Evolutionary conservation across 2,329 filamentous ascomycete genomes (phyloP), one percentile per base, ranked within the genome.

Genomic region (Colletotrichum gigasporum): DNA sequence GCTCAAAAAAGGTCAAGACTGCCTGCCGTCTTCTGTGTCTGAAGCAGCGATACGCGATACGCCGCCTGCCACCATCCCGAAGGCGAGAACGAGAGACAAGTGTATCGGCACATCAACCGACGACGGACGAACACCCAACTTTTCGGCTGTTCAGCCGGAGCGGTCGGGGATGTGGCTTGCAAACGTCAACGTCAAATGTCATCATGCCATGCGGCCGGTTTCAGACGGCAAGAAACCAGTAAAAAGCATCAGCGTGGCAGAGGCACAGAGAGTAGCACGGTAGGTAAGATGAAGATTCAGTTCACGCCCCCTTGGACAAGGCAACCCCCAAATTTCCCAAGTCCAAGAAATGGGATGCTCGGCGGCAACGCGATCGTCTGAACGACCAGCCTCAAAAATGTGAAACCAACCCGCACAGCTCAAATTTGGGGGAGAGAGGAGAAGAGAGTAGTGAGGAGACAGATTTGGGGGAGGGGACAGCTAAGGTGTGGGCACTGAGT

Each of bases 311-410:
- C n/a, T 10, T 39, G 22, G 34, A 41, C 30, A 35, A 53, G 9
- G 16, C 11, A 53, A 30, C 41, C 53, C 53, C 53, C 22, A 53
- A 47, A 55, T 61, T 62, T 62, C 56, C 56, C 62, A 55, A 18
- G 35, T 20, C 37, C 53, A 55, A 62, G 50, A 48, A 55, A 64
- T 60, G 55, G 26, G 48, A 35, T 44, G 42, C 50, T 30, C 42
- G 50, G 42, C 48, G n/a, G 34, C 62, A 54, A 61, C 34, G 61
- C 56, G 20, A 55, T 62, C 56, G 16, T 50, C 42, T 45, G 28
- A 61, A 54, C 35, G 44, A 55, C 42, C 32, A 39, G 41, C 56
- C 26, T 53, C 2, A 39, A 26, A 51, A 42, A 41, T 50, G 18
- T 55, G 50, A 65, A 50, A 62, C 47, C 34, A 44, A 35, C 50